Conservation (phyloP, 2,329 filamentous ascomycete species). For the Microthyrium microscopicum region DNA sequence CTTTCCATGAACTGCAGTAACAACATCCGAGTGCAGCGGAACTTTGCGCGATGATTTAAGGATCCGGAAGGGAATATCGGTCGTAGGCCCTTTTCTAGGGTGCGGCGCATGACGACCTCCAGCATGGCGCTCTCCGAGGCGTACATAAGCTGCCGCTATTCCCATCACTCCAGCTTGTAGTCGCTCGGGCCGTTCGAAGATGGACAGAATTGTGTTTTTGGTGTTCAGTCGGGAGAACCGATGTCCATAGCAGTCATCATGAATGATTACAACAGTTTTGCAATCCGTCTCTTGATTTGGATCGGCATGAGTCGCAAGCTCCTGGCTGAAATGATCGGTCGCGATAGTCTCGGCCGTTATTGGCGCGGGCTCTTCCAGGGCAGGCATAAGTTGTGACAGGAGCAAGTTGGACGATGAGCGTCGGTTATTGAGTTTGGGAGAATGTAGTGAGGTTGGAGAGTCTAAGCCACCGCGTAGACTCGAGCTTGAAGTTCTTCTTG, state of each 20-base stretch:
- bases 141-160: conserved; percentile 72
- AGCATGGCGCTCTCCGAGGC: conserved; percentile 65
- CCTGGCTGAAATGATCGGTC: conserved; percentile 4
- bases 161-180: conserved; percentile 73
- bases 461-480: conserved; percentile 1
- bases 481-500: conserved; percentile 4
- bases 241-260: conserved; percentile 92
- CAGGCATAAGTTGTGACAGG: neutral
- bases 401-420: neutral
- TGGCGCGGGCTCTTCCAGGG: conserved; percentile 3
- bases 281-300: neutral
- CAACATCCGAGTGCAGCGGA: conserved; percentile 54
- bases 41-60: conserved; percentile 60
- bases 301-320: conserved; percentile 3
- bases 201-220: conserved; percentile 53
- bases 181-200: conserved; percentile 86
- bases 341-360: conserved; percentile 5
- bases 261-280: conserved; percentile 53
- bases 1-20: conserved; percentile 78
- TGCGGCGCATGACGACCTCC: conserved; percentile 53
- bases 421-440: conserved; percentile 1
- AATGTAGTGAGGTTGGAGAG: neutral
- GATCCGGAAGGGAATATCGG: conserved; percentile 54
- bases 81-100: conserved; percentile 38
- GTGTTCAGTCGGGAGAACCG: conserved; percentile 73